A percentile compares a stretch with the other conserved stretches of the same genome.
These are phyloP conservation scores for Pseudogymnoascus sp. DNA, from an alignment of 2,329 filamentous ascomycete species.

Conservation along the genomic window DNA sequence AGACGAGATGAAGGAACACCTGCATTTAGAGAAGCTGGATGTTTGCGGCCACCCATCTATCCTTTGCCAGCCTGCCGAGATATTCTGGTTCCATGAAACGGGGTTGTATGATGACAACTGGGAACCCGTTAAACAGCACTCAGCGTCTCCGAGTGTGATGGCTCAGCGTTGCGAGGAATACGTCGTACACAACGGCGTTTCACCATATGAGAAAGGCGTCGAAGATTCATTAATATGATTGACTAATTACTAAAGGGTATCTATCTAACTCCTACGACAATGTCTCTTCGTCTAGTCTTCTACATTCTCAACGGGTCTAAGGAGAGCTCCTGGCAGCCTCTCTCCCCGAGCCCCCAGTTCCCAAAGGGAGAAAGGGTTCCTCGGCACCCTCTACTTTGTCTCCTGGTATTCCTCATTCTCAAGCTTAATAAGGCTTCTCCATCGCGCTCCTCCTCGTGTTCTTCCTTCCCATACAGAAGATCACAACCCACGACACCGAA, in stretches of 20 bases:
- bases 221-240: background rate
- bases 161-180: background rate
- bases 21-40: background rate
- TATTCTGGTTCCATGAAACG: constrained; percentile 4
- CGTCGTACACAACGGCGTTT: background rate
- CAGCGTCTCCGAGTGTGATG: background rate
- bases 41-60: background rate
- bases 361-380: background rate
- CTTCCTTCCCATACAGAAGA: constrained; percentile 23
- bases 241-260: background rate
- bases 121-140: background rate
- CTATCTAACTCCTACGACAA: background rate
- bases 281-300: background rate
- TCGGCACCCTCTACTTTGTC: background rate
- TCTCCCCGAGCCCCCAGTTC: background rate
- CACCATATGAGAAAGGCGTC: background rate
- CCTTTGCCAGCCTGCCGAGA: background rate
- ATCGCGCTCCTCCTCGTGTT: constrained; percentile 8
- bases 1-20: constrained; percentile 3
- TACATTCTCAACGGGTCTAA: background rate
- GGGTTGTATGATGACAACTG: background rate
- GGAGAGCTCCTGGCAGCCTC: background rate
- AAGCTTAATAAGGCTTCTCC: background rate
- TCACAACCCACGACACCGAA: constrained; percentile 22
- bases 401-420: background rate